Evolutionary conservation across 805 yeast genomes (phyloP), one percentile per base, ranked within the genome.

Genomic region (Candida glaebosa): DNA sequence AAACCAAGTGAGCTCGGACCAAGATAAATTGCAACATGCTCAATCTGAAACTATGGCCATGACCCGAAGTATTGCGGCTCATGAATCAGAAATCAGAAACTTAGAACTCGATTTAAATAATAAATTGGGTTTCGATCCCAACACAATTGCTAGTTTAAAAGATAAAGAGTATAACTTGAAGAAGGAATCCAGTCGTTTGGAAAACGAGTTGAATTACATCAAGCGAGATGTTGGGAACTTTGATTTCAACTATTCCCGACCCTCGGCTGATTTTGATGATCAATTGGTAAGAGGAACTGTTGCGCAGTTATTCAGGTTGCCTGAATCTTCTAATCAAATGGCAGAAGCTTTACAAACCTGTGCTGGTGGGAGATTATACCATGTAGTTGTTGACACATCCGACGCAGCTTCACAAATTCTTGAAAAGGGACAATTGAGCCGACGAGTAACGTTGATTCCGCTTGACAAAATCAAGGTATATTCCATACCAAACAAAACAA

Each of bases 391-490:
- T 22, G 97, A 89, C 52, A 82, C 79, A 46, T 95, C 91, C 44
- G 78, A 69, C 15, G 83, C 87, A 3, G 98, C 95, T n/a, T 75
- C 95, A 0, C 84, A 82, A 42, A 63, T 93, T 7, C 71, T 93
- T 31, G 93, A 88, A 51, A 72, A 69, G 20, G 97, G 97, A 5
- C 79, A 78, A 44, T 69, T 91, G 39, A 77, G 81, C 53, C 81
- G 85, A 56, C 75, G 98, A 46, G 91, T 88, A 5, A 93, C 97
- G 0, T 84, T 93, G 38, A 85, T 93, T 50, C 99, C 99, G 0
- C 70, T 93, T 44, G 95, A 88, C 59, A 88, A 88, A 56, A 87
- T 95, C 41, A 63, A 81, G 2, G 75, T 95, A 0, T 69, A 78
- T 53, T 67, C 71, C 0, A 56, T 88, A 3, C 72, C 79, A 15